phyloP scores from a whole-genome alignment of 179 eudicot species.

The Drosera spatulata region DNA sequence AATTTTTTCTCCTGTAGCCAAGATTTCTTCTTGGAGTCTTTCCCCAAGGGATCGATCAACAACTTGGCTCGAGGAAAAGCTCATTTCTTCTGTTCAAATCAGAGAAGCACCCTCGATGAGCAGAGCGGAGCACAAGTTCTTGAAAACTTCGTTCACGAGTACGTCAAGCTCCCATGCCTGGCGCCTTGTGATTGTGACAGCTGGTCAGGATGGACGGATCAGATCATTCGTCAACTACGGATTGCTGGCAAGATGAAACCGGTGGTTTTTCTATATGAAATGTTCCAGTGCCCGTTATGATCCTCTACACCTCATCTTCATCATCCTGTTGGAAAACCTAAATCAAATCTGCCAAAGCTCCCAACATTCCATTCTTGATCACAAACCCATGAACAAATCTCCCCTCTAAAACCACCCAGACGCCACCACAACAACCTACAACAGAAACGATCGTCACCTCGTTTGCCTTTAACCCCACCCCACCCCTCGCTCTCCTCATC shows the following conservation, averaged over 20 bases:
- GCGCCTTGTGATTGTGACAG: constrained; percentile 81
- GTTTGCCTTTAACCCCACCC: no score
- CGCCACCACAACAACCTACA: no score
- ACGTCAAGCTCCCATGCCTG: constrained; percentile 44
- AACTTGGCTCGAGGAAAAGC: constrained; percentile 91
- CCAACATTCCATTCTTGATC: no score
- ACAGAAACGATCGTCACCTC: no score
- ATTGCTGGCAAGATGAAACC: constrained; percentile 34
- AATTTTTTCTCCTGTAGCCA: constrained; percentile 33
- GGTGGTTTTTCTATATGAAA: no score
- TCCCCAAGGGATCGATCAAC: constrained; percentile 54
- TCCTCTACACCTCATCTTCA: no score
- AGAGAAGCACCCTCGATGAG: constrained; percentile 14
- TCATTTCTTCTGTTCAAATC: constrained; percentile 22
- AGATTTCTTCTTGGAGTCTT: constrained; percentile 12
- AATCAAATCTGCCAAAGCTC: no score
- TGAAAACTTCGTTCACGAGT: constrained; percentile 56
- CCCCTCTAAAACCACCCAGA: no score
- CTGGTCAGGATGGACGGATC: constrained; percentile 81
- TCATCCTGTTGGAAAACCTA: no score
- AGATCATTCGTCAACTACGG: constrained; percentile 74
- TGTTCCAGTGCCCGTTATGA: no score
- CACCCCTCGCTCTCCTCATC: no score
- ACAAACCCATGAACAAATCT: no score
- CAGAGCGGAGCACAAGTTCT: constrained; percentile 46